Percentiles rank a stretch among this genome's conserved stretches.
phyloP scores from a whole-genome alignment of 2,329 filamentous ascomycete genomes.

The Aphanocladium album region DNA sequence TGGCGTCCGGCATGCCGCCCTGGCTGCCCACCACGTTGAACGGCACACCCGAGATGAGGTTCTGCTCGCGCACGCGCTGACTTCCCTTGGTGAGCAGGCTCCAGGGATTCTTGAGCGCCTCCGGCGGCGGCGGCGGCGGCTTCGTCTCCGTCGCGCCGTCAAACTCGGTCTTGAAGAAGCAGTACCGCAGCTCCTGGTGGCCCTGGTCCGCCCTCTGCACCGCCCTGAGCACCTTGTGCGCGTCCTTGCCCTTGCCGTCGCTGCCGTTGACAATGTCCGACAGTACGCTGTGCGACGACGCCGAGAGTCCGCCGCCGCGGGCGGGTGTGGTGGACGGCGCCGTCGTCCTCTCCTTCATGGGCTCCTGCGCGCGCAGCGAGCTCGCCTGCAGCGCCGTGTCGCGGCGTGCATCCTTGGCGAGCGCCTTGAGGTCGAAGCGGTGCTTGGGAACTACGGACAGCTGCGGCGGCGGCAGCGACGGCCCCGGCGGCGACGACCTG shows the following conservation, averaged over 20 bases:
- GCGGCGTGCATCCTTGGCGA: constrained; percentile 54
- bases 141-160: constrained; percentile 13
- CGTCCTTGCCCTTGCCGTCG: constrained; percentile 36
- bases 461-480: constrained; percentile 41
- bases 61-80: constrained; percentile 44
- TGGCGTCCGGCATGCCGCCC: constrained; percentile 51
- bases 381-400: constrained; percentile 57
- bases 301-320: background rate
- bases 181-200: constrained; percentile 34
- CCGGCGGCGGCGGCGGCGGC: constrained; percentile 23
- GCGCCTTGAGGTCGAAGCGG: constrained; percentile 58
- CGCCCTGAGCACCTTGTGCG: constrained; percentile 41
- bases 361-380: constrained; percentile 38
- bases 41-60: constrained; percentile 58
- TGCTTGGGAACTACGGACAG: constrained; percentile 49
- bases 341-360: constrained; percentile 16
- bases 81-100: constrained; percentile 42
- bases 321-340: constrained; percentile 9
- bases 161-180: constrained; percentile 44
- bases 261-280: constrained; percentile 29
- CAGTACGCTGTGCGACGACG: constrained; percentile 17
- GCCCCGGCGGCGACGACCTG: constrained; percentile 34
- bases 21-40: constrained; percentile 40
- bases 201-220: constrained; percentile 45
- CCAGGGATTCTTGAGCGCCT: constrained; percentile 39